These are phyloP conservation scores for Gossypium turneri DNA, from an alignment of 345 rosid species.

Conservation along the genomic window DNA sequence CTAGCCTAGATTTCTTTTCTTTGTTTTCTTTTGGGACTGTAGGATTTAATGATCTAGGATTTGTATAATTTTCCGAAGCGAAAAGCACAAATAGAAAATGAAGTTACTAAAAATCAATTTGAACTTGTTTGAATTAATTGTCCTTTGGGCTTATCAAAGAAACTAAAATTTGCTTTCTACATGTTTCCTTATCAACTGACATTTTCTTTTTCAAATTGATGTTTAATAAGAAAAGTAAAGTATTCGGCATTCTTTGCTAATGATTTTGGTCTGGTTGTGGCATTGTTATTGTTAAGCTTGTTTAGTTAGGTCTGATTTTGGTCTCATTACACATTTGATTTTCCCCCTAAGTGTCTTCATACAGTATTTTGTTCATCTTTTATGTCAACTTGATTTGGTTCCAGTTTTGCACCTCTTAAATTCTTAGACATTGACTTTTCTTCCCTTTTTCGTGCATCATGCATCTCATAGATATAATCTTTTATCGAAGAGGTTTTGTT, in stretches of 20 bases:
- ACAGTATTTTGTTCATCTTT: no score
- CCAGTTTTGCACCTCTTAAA: background rate
- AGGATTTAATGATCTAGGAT: background rate
- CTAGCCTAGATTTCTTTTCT: background rate
- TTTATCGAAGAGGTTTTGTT: background rate
- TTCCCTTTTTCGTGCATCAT: background rate
- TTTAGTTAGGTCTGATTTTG: no score
- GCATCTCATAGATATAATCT: background rate
- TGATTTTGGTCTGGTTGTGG: background rate
- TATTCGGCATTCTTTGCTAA: background rate
- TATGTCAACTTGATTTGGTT: background rate
- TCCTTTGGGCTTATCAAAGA: background rate
- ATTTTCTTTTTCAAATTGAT: no score
- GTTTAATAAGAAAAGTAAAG: background rate
- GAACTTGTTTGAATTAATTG: background rate
- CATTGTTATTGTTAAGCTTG: background rate
- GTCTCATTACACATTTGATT: background rate
- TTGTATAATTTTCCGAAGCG: background rate
- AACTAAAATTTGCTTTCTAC: background rate
- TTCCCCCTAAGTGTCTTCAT: background rate
- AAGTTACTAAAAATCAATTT: background rate
- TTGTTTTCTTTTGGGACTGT: background rate
- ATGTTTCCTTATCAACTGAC: background rate
- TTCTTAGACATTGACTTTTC: background rate
- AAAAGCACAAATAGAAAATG: background rate